A percentile compares a stretch with the other conserved stretches of the same genome.
Conservation (phyloP, 202 grass and related monocot genomes). For the Dendrocalamus latiflorus region DNA sequence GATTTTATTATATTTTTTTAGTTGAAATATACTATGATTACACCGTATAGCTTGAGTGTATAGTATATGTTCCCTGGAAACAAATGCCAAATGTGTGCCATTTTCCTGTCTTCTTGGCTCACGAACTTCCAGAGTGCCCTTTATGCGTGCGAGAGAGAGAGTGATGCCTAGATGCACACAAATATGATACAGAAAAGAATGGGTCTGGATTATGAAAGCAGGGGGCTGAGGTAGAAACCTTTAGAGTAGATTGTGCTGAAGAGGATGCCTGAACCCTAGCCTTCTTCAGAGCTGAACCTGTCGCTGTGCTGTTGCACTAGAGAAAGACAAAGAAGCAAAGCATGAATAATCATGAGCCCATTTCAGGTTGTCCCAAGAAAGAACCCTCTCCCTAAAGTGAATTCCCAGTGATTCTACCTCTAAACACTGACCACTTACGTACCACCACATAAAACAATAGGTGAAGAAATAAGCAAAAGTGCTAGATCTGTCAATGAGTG, state of each 20-base stretch:
- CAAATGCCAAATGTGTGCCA: neutral
- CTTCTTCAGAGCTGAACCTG: slow-evolving; percentile 87
- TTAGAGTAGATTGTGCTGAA: slow-evolving; percentile 95
- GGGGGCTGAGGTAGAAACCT: slow-evolving; percentile 64
- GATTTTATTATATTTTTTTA: too few species aligned
- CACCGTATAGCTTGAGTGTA: too few species aligned
- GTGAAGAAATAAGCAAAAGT: slow-evolving; percentile 44
- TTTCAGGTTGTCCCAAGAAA: too few species aligned
- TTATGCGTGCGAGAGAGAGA: slow-evolving; percentile 1
- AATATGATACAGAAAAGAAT: slow-evolving; percentile 5
- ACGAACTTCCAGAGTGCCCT: slow-evolving; percentile 19
- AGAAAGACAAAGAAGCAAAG: too few species aligned
- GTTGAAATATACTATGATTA: too few species aligned
- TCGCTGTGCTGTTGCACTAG: too few species aligned
- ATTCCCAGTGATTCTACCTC: slow-evolving; percentile 26
- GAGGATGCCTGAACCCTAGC: slow-evolving; percentile 87
- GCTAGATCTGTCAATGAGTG: slow-evolving; percentile 38
- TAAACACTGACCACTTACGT: slow-evolving; percentile 22
- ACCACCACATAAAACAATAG: neutral
- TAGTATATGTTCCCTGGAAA: neutral
- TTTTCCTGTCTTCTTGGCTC: slow-evolving; percentile 4
- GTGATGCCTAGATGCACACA: neutral
- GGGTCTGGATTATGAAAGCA: slow-evolving; percentile 39
- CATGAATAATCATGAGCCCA: too few species aligned
- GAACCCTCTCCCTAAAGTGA: slow-evolving; percentile 35